Base-by-base conservation (phyloP, 192 early-diverging fungal species). In the Cladochytrium replicatum region DNA sequence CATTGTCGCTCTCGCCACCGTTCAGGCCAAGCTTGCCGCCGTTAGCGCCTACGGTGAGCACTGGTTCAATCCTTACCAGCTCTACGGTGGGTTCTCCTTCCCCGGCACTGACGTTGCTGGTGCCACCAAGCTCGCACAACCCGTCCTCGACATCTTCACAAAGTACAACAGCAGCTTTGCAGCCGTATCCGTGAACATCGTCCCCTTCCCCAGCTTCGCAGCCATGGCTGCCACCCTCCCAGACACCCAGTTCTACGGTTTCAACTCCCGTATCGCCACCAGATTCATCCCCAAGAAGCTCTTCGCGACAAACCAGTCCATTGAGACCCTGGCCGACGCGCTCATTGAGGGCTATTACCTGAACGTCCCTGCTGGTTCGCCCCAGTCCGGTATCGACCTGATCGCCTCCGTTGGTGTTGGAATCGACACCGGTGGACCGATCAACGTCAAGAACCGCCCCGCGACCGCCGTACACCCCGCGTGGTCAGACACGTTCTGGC, bases 401-500 rank as follows among this genome's bases (percentile, higher is more conserved):
- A 22, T 8, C 6, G 52, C 24, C 0, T 23, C 29, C 9, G 19
- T 63, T 6, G 27, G 60, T 23, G 29, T 43, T 8, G 42, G 55
- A 13, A 60, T 64, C 17, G 52, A 65, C 8, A 51, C 44, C 9
- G 53, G 66, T n/a, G 32, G 54, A 13, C 17, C 46, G 40, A 48
- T 64, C 9, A 9, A 32, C 45, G 28, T 51, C 26, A 63, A 50
- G 22, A 32, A 22, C 21, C 23, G 46, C 4, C 22, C 29, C 2
- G 52, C 58, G 0, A 54, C 48, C 0, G 57, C 57, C 2, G 42
- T 57, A 1, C 15, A 53, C 7, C 68, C 68, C 3, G 61, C 61
- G 15, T 74, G 68, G 68, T 48, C 67, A 7, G 23, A 60, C 0
- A 49, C 63, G 2, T 45, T 66, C 46, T 46, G 19, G 46, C 53